phyloP scores from a whole-genome alignment of 371 early-diverging fungal species.

The Batkoa obscura region DNA sequence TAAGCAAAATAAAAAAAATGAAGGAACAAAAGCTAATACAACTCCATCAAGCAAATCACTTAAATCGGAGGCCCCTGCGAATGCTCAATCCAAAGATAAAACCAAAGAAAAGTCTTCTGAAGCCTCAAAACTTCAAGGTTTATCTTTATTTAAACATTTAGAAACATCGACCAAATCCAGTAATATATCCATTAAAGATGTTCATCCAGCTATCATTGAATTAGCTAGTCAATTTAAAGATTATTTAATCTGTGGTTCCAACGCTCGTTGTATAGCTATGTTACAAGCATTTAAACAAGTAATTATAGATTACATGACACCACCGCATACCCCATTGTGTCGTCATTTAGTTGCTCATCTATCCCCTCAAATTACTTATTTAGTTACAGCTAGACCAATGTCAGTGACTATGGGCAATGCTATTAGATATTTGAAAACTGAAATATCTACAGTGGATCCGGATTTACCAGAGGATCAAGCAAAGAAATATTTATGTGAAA shows the following conservation, averaged over 20 bases:
- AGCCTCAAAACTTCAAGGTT: no score
- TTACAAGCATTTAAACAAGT: constrained; percentile 66
- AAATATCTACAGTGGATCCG: constrained; percentile 46
- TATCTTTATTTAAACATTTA: no score
- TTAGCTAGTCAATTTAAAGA: constrained; percentile 75
- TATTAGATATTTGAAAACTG: constrained; percentile 76
- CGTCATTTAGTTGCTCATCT: constrained; percentile 67
- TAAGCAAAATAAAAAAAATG: constrained; percentile 12
- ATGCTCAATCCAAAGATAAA: no score
- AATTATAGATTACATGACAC: constrained; percentile 79
- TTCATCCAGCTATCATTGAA: constrained; percentile 76
- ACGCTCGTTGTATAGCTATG: constrained; percentile 75
- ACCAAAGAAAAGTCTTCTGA: no score
- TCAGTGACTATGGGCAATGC: constrained; percentile 88
- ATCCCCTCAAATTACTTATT: constrained; percentile 74
- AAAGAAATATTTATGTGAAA: constrained; percentile 27
- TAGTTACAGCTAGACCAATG: constrained; percentile 64
- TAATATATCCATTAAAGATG: constrained; percentile 30
- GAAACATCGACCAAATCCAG: no score
- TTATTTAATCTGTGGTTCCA: constrained; percentile 73
- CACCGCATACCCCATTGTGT: constrained; percentile 58
- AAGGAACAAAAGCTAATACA: not conserved
- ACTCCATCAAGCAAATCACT: no score
- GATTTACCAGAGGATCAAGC: constrained; percentile 70
- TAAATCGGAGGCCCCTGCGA: no score